A percentile compares a stretch with the other conserved stretches of the same genome.
Conservation (phyloP, 1,284 basidiomycete genomes). For the Austroboletus olivaceoglutinosus region DNA sequence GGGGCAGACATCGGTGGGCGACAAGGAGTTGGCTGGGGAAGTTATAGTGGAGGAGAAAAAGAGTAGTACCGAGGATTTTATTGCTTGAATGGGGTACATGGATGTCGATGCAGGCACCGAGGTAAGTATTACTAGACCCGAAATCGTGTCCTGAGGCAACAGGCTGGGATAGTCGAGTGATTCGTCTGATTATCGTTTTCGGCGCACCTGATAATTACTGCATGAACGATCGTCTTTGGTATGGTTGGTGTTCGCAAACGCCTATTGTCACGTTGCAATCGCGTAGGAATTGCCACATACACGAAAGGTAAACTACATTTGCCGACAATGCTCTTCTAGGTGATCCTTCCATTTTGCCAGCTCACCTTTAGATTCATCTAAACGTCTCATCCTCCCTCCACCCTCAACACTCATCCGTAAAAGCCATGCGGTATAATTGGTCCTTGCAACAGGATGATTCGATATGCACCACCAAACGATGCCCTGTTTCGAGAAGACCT, state of each 20-base stretch:
- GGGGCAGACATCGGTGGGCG: not conserved
- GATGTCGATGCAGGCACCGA: too few species aligned
- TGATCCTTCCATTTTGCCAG: conserved; percentile 23
- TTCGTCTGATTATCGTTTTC: too few species aligned
- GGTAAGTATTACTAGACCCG: too few species aligned
- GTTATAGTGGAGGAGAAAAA: not conserved
- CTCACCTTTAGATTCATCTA: conserved; percentile 43
- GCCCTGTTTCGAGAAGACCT: conserved; percentile 51
- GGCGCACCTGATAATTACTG: too few species aligned
- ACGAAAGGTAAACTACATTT: conserved; percentile 5
- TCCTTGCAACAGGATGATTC: conserved; percentile 36
- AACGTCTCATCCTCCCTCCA: conserved; percentile 43
- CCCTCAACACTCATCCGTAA: conserved; percentile 27
- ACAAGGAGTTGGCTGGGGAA: not conserved
- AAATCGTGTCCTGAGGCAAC: too few species aligned
- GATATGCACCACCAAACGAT: conserved; percentile 59
- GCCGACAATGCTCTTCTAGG: conserved; percentile 12
- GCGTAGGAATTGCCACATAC: too few species aligned
- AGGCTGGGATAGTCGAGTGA: too few species aligned
- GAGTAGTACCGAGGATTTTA: not conserved
- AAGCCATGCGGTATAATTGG: conserved; percentile 27
- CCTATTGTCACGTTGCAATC: too few species aligned
- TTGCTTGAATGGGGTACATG: not conserved
- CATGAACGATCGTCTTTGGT: too few species aligned
- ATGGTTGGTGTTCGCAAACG: too few species aligned